Evolutionary conservation across 2,329 filamentous ascomycete species (phyloP), one percentile per base, ranked within the genome.

Genomic region (Elsinoe necatrix): DNA sequence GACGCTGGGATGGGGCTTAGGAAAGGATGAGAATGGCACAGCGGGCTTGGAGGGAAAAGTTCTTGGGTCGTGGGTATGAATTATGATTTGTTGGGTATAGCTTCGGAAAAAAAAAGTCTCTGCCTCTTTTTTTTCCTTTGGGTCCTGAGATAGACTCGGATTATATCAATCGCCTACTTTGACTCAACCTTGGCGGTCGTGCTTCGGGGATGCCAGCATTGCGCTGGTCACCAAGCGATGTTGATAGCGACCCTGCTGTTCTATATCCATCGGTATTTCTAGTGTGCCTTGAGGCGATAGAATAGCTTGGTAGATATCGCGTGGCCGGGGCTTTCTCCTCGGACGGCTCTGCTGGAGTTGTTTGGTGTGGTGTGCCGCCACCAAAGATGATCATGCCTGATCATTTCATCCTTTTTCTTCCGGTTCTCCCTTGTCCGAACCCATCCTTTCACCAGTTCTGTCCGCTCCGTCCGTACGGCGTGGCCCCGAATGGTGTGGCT

Each of bases 401-500:
- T n/a, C 12, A 14, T 2, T 12, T n/a, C 5, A 12, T n/a, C 41
- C 1, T 9, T 2, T 14, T 9, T 4, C 8, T 45, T 7, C 5
- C 11, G 3, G 12, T 27, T 12, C 20, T 12, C 21, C 11, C 4
- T 18, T 25, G 12, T 25, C 20, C 2, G 9, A 2, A n/a, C 20
- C n/a, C n/a, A n/a, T 8, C 18, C 11, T 20, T 45, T 57, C 56
- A 61, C 59, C 56, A 58, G 27, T 57, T 51, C 18, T 58, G 59
- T 11, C 61, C 61, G 29, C 56, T 61, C 21, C 58, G 54, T 29
- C 61, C 61, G 35, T 63, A 63, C 12, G 61, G 61, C 23, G 61
- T 63, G 14, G 61, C 66, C 29, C 81, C 81, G 64, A 84, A 84
- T 12, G 81, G 80, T 18, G 81, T 83, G 12, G 39, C 29, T 57